Evolutionary conservation across 768 basidiomycete species (phyloP).

Genomic region (Sistotremastrum suecicum): DNA sequence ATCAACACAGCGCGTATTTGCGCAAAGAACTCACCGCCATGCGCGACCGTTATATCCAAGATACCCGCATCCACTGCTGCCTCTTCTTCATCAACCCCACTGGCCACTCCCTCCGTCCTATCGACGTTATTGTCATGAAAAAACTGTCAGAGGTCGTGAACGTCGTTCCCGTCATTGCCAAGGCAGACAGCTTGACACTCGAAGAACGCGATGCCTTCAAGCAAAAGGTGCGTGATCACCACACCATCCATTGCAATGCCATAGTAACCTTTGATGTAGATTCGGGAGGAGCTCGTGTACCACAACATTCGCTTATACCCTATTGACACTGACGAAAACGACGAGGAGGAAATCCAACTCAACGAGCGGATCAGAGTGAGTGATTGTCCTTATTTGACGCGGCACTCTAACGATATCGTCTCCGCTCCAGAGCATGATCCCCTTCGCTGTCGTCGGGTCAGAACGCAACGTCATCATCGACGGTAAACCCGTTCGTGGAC

Average conservation of each 20-base stretch:
- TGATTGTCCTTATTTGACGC: slow-evolving; percentile 4
- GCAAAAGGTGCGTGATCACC: slow-evolving; percentile 44
- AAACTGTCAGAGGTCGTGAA: slow-evolving; percentile 98
- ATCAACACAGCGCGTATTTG: slow-evolving; percentile 97
- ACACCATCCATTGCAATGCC: neutral
- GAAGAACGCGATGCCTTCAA: slow-evolving; percentile 93
- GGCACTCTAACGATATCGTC: neutral
- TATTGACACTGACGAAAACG: slow-evolving; percentile 92
- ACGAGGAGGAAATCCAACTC: slow-evolving; percentile 81
- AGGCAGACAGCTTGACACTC: slow-evolving; percentile 85
- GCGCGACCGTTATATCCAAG: slow-evolving; percentile 96
- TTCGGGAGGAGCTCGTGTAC: slow-evolving; percentile 82
- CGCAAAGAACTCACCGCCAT: slow-evolving; percentile 98
- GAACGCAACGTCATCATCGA: slow-evolving; percentile 92
- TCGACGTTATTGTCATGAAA: slow-evolving; percentile 98
- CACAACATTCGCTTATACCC: slow-evolving; percentile 93
- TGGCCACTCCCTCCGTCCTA: slow-evolving; percentile 91
- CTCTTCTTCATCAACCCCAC: slow-evolving; percentile 98
- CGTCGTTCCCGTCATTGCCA: slow-evolving; percentile 98
- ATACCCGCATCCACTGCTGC: slow-evolving; percentile 97
- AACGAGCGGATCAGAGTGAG: slow-evolving; percentile 84
- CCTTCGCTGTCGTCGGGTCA: slow-evolving; percentile 96
- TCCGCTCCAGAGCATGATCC: slow-evolving; percentile 64
- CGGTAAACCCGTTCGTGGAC: slow-evolving; percentile 86
- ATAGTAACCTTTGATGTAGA: slow-evolving; percentile 31